phyloP scores from a whole-genome alignment of 2,329 filamentous ascomycete genomes.

The Calcarisporium arbuscula region DNA sequence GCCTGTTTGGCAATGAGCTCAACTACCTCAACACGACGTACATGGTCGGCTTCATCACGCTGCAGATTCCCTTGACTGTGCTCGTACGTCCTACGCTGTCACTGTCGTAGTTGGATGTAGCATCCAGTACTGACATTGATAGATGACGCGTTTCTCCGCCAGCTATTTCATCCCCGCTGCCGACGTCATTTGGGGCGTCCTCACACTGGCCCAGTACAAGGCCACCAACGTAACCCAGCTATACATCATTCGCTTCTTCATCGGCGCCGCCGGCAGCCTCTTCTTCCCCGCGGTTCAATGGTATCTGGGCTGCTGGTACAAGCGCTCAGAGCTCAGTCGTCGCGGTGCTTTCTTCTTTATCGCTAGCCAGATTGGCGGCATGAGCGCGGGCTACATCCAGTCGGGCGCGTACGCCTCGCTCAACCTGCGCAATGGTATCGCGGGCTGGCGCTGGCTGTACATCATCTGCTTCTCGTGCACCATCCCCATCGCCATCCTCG shows the following conservation, averaged over 20 bases:
- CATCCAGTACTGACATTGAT: conserved; percentile 1
- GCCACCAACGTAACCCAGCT: conserved; percentile 25
- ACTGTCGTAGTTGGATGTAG: no score
- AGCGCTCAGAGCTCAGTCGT: conserved; percentile 29
- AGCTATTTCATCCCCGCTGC: conserved; percentile 22
- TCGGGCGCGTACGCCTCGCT: conserved; percentile 30
- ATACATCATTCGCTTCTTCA: conserved; percentile 33
- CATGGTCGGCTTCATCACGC: conserved; percentile 13
- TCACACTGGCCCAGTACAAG: conserved; percentile 15
- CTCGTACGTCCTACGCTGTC: conserved; percentile 1
- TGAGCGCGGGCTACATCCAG: conserved; percentile 38
- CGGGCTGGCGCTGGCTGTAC: conserved; percentile 40
- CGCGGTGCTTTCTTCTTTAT: conserved; percentile 34
- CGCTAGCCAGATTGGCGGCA: conserved; percentile 33
- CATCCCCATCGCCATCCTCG: conserved; percentile 23
- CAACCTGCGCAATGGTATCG: conserved; percentile 26
- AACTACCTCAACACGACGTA: conserved; percentile 38
- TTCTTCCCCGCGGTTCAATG: conserved; percentile 27
- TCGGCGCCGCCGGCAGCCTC: conserved; percentile 28
- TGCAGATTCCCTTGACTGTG: conserved; percentile 12
- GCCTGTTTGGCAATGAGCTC: conserved; percentile 44
- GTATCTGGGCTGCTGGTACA: conserved; percentile 36
- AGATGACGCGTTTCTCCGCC: conserved; percentile 17
- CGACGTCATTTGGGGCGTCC: conserved; percentile 21
- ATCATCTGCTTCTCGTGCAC: conserved; percentile 32